phyloP scores from a whole-genome alignment of 257 asterid species.

The Salvia hispanica region DNA sequence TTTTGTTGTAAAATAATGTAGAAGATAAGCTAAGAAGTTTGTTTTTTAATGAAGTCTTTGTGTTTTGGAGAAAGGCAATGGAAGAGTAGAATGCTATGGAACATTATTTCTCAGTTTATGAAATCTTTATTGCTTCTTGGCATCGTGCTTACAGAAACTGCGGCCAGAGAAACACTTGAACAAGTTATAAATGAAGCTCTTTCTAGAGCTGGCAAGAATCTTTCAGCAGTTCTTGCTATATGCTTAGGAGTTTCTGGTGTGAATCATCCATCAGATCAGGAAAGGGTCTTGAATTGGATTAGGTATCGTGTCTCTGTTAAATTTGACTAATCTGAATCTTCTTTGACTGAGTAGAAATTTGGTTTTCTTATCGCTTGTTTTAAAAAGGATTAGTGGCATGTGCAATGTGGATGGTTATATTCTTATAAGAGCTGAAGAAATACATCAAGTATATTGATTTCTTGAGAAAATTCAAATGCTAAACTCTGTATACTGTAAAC shows the following conservation, averaged over 20 bases:
- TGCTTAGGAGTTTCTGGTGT: slow-evolving; percentile 96
- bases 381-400: background rate
- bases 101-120: slow-evolving; percentile 8
- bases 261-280: slow-evolving; percentile 81
- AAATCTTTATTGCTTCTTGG: slow-evolving; percentile 15
- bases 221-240: slow-evolving; percentile 73
- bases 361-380: background rate
- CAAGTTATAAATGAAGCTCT: slow-evolving; percentile 76
- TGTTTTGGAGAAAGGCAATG: background rate
- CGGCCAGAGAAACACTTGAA: slow-evolving; percentile 73
- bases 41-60: slow-evolving; percentile 21
- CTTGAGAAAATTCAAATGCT: background rate
- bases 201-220: slow-evolving; percentile 61
- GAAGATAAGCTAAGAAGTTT: background rate
- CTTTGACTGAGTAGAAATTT: slow-evolving; percentile 20
- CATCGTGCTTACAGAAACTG: slow-evolving; percentile 52
- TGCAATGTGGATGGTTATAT: background rate
- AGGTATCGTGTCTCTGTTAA: slow-evolving; percentile 50
- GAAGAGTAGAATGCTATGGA: slow-evolving; percentile 19
- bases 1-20: slow-evolving; percentile 2
- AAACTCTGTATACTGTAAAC: slow-evolving; percentile 12
- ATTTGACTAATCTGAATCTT: slow-evolving; percentile 14
- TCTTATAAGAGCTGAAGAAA: background rate
- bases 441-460: slow-evolving; percentile 15
- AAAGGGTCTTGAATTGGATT: slow-evolving; percentile 74